A percentile compares a stretch with the other conserved stretches of the same genome.
phyloP scores from a whole-genome alignment of 352 stramenopile genomes.

The Phytophthora aleatoria region DNA sequence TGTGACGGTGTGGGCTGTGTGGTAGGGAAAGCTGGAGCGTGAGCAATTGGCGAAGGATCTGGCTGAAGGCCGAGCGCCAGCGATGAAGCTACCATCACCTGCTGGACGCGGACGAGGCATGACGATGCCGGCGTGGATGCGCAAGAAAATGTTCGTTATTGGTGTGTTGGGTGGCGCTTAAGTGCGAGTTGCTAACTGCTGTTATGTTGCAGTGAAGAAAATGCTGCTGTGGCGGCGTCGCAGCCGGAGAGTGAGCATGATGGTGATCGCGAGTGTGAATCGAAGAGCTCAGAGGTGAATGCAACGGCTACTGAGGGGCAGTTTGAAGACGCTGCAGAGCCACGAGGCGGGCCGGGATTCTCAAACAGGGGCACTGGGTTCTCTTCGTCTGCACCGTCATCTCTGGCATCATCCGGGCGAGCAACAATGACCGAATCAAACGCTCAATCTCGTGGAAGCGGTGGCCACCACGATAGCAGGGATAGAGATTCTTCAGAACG shows the following conservation, averaged over 20 bases:
- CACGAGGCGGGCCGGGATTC: conserved; percentile 39
- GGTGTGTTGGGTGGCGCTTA: not conserved
- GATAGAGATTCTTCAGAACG: conserved; percentile 10
- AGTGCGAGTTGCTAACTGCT: conserved; percentile 17
- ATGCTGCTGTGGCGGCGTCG: conserved; percentile 24
- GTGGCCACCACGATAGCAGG: conserved; percentile 4
- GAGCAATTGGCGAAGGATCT: conserved; percentile 76
- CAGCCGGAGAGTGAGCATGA: conserved; percentile 41
- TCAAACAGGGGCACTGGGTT: conserved; percentile 32
- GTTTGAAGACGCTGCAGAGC: conserved; percentile 59
- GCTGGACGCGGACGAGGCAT: conserved; percentile 86
- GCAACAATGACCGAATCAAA: conserved; percentile 7
- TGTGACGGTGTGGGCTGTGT: conserved; percentile 1
- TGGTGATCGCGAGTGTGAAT: conserved; percentile 16
- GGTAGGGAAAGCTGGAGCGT: conserved; percentile 66
- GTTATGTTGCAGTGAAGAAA: conserved; percentile 61
- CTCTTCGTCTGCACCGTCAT: conserved; percentile 18
- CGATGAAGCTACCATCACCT: conserved; percentile 50
- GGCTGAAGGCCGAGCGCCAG: conserved; percentile 63
- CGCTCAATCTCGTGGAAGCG: not conserved
- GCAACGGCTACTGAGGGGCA: conserved; percentile 30
- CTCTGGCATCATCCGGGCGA: not conserved
- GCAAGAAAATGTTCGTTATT: conserved; percentile 84
- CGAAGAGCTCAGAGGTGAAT: conserved; percentile 4
- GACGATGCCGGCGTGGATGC: conserved; percentile 93